Percentiles rank a stretch among this genome's conserved stretches.
These are phyloP conservation scores for Linnemannia elongata DNA, from an alignment of 192 early-diverging fungal species.

Conservation along the genomic window DNA sequence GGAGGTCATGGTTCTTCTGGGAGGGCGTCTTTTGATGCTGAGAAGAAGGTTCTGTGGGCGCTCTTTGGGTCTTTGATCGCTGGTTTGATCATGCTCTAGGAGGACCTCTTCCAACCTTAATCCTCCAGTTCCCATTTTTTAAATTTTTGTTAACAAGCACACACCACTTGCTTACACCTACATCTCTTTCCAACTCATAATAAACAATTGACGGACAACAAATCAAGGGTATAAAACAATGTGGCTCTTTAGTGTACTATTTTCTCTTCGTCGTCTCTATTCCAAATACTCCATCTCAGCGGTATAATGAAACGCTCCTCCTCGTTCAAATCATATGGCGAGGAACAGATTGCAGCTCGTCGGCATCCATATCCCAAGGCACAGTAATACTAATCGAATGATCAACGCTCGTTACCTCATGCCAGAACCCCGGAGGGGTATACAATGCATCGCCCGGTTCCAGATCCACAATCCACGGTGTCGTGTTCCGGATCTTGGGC, in stretches of 20 bases:
- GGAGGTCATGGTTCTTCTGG: not conserved
- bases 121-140: not conserved
- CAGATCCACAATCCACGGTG: constrained; percentile 58
- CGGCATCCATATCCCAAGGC: constrained; percentile 65
- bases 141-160: not conserved
- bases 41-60: not conserved
- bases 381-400: constrained; percentile 63
- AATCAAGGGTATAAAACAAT: not conserved
- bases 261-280: not conserved
- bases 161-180: not conserved
- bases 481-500: constrained; percentile 54
- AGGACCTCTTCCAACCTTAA: not conserved
- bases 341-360: constrained; percentile 59
- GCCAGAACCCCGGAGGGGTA: constrained; percentile 68
- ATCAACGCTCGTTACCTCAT: constrained; percentile 65
- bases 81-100: not conserved
- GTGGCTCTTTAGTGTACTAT: not conserved
- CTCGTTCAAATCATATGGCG: constrained; percentile 59
- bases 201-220: not conserved
- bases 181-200: not conserved
- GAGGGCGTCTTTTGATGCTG: not conserved
- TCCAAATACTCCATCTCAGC: not conserved
- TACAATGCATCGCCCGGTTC: constrained; percentile 67
- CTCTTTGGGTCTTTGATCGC: not conserved
- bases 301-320: not conserved